Evolutionary conservation across 345 rosid species (phyloP).

Genomic region (Salix suchowensis): DNA sequence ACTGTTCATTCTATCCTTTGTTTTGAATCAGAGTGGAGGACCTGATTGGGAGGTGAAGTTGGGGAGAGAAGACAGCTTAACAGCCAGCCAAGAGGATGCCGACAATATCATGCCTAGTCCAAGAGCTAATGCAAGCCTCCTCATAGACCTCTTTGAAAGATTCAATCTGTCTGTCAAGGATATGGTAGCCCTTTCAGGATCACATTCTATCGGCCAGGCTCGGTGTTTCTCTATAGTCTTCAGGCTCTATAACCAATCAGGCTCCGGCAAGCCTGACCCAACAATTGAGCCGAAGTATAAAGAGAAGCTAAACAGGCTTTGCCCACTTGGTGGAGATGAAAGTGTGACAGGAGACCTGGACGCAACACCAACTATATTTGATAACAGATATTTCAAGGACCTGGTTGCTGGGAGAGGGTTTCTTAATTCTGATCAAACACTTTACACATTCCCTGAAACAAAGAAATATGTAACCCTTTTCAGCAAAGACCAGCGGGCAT

Average conservation of each 20-base stretch:
- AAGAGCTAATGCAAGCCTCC: slow-evolving; percentile 61
- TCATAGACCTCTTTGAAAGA: slow-evolving; percentile 52
- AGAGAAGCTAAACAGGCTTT: slow-evolving; percentile 54
- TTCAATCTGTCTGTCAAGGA: slow-evolving; percentile 71
- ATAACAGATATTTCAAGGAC: slow-evolving; percentile 78
- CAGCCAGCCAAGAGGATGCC: slow-evolving; percentile 69
- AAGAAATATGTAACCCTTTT: slow-evolving; percentile 48
- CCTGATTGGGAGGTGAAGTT: slow-evolving; percentile 83
- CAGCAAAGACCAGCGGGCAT: slow-evolving; percentile 44
- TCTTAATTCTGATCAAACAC: slow-evolving; percentile 82
- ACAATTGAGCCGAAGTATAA: slow-evolving; percentile 48
- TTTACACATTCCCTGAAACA: slow-evolving; percentile 51
- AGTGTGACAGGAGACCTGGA: slow-evolving; percentile 68
- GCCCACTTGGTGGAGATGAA: slow-evolving; percentile 67
- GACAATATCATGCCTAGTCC: slow-evolving; percentile 84
- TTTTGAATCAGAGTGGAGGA: slow-evolving; percentile 60
- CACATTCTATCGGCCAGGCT: slow-evolving; percentile 85
- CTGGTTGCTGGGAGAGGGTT: slow-evolving; percentile 81
- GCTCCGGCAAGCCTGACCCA: slow-evolving; percentile 63
- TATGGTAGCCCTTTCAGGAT: slow-evolving; percentile 89
- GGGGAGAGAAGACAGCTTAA: slow-evolving; percentile 76
- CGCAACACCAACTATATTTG: slow-evolving; percentile 60
- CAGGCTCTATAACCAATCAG: slow-evolving; percentile 92
- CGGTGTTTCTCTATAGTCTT: slow-evolving; percentile 83
- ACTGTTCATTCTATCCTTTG: neutral